Evolutionary conservation across 108 stramenopile species (phyloP), one percentile per base, ranked within the genome.

Genomic region (Skeletonema tropicum): DNA sequence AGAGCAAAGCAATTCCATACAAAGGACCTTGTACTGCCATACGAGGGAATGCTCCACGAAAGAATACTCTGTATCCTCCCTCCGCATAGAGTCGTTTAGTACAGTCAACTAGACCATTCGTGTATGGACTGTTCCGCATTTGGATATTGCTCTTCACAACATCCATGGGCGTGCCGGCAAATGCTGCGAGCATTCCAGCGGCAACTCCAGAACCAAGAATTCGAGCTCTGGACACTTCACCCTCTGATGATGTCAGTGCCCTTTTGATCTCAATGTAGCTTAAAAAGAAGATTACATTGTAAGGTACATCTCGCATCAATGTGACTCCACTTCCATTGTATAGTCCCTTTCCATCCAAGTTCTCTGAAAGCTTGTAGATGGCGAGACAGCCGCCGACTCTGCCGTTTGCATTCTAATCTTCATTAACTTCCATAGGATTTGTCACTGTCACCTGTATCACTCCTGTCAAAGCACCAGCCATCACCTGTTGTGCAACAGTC

Each of bases 391-490:
- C 21, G 42, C 41, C 7, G 39, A 60, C 0, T 57, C 83, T 42
- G 55, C 67, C 26, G 81, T 41, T 68, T 90, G 89, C 84, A 92
- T 46, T 30, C 89, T 77, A 70, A 90, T 89, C 69, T 92, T 92
- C 41, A 80, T 29, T 29, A 38, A 90, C 74, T 67, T 92, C 91
- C 82, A 90, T 81, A 21, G 91, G 91, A 71, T 90, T 92, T 13
- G 89, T 90, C 25, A 87, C 89, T 14, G 88, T 70, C 60, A 89
- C 76, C 71, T 92, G 91, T 8, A 79, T 70, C 11, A 84, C 73
- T 19, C 88, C 91, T n/a, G 91, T 88, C 25, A 83, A 75, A 42
- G 71, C 87, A 19, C 87, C 90, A 25, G 87, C 84, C 2, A 74
- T 13, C 21, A 82, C 68, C 52, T 90, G 83, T 31, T 77, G 66